These are phyloP conservation scores for Venustampulla echinocandica DNA, from an alignment of 495 filamentous ascomycete species.

Conservation along the genomic window DNA sequence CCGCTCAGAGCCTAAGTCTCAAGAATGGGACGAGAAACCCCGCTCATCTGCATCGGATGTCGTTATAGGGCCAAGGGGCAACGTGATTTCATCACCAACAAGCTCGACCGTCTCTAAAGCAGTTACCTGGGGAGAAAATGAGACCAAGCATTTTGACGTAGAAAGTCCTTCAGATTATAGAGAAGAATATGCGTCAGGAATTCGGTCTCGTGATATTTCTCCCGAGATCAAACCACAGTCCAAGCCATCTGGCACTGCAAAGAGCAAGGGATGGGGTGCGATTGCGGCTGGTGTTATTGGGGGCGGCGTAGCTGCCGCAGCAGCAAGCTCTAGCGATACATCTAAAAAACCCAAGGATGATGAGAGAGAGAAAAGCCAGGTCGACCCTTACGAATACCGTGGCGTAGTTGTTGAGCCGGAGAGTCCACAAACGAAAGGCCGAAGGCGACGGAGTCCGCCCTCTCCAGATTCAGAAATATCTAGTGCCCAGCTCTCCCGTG, in stretches of 20 bases:
- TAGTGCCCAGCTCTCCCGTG: constrained; percentile 20
- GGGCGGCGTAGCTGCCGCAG: constrained; percentile 22
- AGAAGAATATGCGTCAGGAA: constrained; percentile 17
- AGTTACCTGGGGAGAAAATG: constrained; percentile 52
- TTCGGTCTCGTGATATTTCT: constrained; percentile 14
- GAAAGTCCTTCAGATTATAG: constrained; percentile 37
- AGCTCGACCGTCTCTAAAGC: constrained; percentile 36
- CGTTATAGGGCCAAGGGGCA: constrained; percentile 10
- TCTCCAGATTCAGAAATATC: constrained; percentile 15
- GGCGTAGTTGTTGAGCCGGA: constrained; percentile 17
- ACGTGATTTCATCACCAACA: constrained; percentile 13
- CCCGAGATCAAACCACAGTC: constrained; percentile 3
- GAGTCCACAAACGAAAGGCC: constrained; percentile 1
- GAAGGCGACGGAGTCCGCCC: constrained; percentile 8
- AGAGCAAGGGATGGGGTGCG: constrained; percentile 32
- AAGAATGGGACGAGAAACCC: constrained; percentile 2
- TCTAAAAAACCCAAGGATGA: constrained; percentile 12
- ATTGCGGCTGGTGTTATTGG: constrained; percentile 33
- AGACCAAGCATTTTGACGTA: constrained; percentile 52
- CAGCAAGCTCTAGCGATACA: constrained; percentile 19
- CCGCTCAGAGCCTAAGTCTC: constrained; percentile 3
- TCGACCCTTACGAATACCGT: constrained; percentile 19
- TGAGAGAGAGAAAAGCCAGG: constrained; percentile 18
- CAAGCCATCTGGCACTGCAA: constrained; percentile 5
- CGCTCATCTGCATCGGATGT: constrained; percentile 11